Evolutionary conservation across 345 rosid genomes (phyloP).

Genomic region (Pugionium cornutum): DNA sequence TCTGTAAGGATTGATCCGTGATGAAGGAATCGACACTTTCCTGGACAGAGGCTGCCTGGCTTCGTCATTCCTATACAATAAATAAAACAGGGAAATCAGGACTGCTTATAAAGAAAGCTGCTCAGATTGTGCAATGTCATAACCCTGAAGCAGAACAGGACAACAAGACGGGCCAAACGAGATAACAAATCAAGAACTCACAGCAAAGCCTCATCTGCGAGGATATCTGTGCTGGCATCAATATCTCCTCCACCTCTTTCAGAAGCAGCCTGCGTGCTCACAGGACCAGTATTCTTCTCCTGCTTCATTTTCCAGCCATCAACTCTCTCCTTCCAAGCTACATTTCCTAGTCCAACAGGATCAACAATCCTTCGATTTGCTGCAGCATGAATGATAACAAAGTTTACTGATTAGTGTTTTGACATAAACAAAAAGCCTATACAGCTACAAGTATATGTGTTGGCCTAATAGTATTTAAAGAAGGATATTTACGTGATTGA

Average conservation of each 20-base stretch:
- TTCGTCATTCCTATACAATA: conserved; percentile 76
- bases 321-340: conserved; percentile 92
- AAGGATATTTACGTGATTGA: conserved; percentile 53
- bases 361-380: conserved; percentile 71
- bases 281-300: conserved; percentile 85
- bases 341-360: conserved; percentile 67
- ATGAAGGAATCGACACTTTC: conserved; percentile 87
- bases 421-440: background rate
- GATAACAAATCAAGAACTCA: conserved; percentile 46
- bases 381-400: conserved; percentile 39
- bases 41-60: conserved; percentile 94
- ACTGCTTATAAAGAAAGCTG: conserved; percentile 9
- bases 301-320: conserved; percentile 99
- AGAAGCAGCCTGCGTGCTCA: conserved; percentile 75
- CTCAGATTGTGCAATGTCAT: conserved; percentile 14
- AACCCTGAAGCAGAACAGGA: conserved; percentile 17
- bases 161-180: background rate
- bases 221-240: conserved; percentile 85
- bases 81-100: conserved; percentile 16
- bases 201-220: conserved; percentile 86
- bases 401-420: background rate
- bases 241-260: conserved; percentile 92
- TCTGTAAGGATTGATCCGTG: conserved; percentile 91
- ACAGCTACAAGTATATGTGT: background rate
- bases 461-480: background rate